Base-by-base conservation (phyloP, 2,329 filamentous ascomycete genomes). In the Alternaria arbusti region DNA sequence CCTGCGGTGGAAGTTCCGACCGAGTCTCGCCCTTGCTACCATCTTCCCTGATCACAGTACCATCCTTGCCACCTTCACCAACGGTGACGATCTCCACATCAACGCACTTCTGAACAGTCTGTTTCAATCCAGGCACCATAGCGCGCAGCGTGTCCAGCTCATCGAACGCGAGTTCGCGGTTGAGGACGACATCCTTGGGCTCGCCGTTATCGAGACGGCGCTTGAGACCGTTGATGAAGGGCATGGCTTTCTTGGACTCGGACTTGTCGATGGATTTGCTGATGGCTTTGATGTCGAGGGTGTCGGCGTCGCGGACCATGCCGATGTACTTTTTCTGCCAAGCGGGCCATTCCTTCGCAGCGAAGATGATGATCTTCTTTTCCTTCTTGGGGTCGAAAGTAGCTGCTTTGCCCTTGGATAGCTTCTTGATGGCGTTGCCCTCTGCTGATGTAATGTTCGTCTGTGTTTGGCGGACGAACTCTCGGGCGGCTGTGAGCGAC, bases 161-260 rank as follows among this genome's bases (percentile, higher is more conserved):
- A 73, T 97, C 90, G 79, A 98, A 99, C 1, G 88, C 86, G 65
- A 99, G 85, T 82, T 95, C 93, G 69, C 94, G 87, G 77, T 95
- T 89, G 75, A 98, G 90, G 10, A 97, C 93, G 3, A 82, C 85
- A 23, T 87, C 84, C 2, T 88, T 83, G 13, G 95, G 89, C 65
- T 92, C 91, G 54, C 86, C 85, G 40, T 79, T 78, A 61, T 93
- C 85, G 59, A 99, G 87, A 56, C 92, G 89, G 80, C 88, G 92
- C 90, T 97, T 97, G 64, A 98, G 84, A 7, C 80, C 83, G 83
- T 98, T 94, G 54, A 97, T 90, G 76, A 97, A 98, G 0, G 96
- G 96, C 95, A 98, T 98, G 3, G 94, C 95, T 83, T 96, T 96
- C 88, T 98, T 99, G 87, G 94, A 93, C 82, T 96, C 92, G 76